These are phyloP conservation scores for Candida pseudoglaebosa DNA, from an alignment of 805 yeast species.

Conservation along the genomic window DNA sequence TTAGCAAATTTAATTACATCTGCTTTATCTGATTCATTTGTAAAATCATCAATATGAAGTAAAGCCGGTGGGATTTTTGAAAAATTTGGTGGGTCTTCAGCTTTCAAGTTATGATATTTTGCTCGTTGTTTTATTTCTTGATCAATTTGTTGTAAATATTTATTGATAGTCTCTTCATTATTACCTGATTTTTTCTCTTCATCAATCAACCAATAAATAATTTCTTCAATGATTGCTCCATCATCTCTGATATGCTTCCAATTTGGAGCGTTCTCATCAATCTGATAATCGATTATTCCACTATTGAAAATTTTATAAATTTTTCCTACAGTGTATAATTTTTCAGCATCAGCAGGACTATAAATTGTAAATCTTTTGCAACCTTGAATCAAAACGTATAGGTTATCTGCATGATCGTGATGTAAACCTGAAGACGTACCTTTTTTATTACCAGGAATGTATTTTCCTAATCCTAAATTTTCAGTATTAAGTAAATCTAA, in stretches of 20 bases:
- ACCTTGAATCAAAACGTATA: conserved; percentile 61
- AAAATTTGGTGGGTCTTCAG: conserved; percentile 59
- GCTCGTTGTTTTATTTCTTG: conserved; percentile 8
- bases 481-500: conserved; percentile 17
- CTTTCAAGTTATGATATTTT: not conserved
- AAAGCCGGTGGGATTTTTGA: conserved; percentile 59
- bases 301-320: conserved; percentile 49
- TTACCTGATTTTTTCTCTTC: conserved; percentile 15
- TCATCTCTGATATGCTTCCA: conserved; percentile 64
- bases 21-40: conserved; percentile 19
- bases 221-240: conserved; percentile 53
- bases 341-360: conserved; percentile 57
- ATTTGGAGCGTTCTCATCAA: conserved; percentile 51
- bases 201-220: conserved; percentile 41
- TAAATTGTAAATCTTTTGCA: conserved; percentile 62
- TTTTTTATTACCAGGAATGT: conserved; percentile 42
- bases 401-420: conserved; percentile 78
- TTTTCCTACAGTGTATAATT: conserved; percentile 61
- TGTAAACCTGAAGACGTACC: conserved; percentile 72
- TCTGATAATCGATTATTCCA: conserved; percentile 63
- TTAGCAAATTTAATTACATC: conserved; percentile 33
- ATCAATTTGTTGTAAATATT: conserved; percentile 9
- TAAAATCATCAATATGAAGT: conserved; percentile 55
- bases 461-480: conserved; percentile 42
- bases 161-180: conserved; percentile 19